phyloP scores from a whole-genome alignment of 257 asterid species.

The Ilex asprella region DNA sequence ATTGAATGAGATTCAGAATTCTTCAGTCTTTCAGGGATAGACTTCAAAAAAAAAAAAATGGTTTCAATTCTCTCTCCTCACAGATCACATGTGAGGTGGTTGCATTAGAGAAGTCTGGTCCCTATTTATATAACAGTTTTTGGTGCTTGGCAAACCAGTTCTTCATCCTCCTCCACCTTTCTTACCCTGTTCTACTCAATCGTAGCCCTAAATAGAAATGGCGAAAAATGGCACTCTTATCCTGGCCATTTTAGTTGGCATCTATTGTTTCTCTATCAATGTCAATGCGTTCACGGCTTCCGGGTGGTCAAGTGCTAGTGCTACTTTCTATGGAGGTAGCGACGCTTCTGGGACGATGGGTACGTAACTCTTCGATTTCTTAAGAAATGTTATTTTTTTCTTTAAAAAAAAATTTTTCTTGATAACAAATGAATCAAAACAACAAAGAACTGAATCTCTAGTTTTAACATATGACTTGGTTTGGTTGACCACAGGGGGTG shows the following conservation, averaged over 20 bases:
- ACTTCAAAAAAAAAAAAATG: not conserved
- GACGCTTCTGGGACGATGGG: slow-evolving; percentile 81
- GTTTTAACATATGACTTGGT: not conserved
- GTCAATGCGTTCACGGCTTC: slow-evolving; percentile 39
- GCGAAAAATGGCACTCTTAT: slow-evolving; percentile 12
- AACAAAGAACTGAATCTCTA: not conserved
- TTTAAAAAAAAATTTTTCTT: not conserved
- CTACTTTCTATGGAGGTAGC: slow-evolving; percentile 65
- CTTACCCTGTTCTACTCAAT: not conserved
- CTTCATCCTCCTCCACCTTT: not conserved
- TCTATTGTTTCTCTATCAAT: slow-evolving; percentile 17
- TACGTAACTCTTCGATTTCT: slow-evolving; percentile 4
- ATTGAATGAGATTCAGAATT: slow-evolving; percentile 29
- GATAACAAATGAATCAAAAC: not conserved
- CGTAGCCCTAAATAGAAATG: slow-evolving; percentile 17
- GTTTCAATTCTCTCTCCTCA: slow-evolving; percentile 7
- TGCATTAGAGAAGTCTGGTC: slow-evolving; percentile 10
- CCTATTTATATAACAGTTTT: slow-evolving; percentile 28
- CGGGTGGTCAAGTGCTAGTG: slow-evolving; percentile 38
- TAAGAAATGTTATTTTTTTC: not conserved
- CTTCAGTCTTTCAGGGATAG: slow-evolving; percentile 18
- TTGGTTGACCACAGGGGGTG: slow-evolving; percentile 34
- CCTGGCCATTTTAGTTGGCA: slow-evolving; percentile 17
- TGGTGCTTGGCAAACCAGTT: slow-evolving; percentile 6
- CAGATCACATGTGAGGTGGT: slow-evolving; percentile 37